Conservation (phyloP, 2,329 filamentous ascomycete genomes). For the Amauroascus verrucosus region DNA sequence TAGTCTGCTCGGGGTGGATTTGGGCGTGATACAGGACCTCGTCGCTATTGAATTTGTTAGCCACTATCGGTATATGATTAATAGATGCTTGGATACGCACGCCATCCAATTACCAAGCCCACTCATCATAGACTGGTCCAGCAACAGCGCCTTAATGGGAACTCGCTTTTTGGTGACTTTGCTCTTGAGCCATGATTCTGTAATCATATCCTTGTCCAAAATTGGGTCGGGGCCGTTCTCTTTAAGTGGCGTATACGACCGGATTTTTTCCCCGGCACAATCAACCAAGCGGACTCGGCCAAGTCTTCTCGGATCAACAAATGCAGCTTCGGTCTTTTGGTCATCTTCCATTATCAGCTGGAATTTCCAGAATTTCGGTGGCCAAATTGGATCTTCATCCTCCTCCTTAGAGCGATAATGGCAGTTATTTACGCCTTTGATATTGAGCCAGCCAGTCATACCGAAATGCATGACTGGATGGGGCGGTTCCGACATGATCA, state of each 20-base stretch:
- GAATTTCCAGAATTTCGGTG: slow-evolving; percentile 85
- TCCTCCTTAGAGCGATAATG: slow-evolving; percentile 62
- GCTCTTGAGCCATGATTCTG: slow-evolving; percentile 59
- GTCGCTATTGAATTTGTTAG: slow-evolving; percentile 43
- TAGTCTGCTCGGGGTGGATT: slow-evolving; percentile 88
- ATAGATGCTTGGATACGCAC: slow-evolving; percentile 27
- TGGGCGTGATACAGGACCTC: slow-evolving; percentile 84
- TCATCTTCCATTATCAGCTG: slow-evolving; percentile 55
- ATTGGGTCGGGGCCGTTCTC: slow-evolving; percentile 94
- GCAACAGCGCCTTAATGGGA: slow-evolving; percentile 75
- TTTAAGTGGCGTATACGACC: slow-evolving; percentile 65
- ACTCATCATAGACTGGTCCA: slow-evolving; percentile 80
- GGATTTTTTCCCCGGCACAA: slow-evolving; percentile 64
- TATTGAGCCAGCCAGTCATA: slow-evolving; percentile 73
- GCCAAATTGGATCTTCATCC: slow-evolving; percentile 58
- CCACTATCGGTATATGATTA: neutral
- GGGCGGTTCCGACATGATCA: slow-evolving; percentile 66
- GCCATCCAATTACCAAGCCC: slow-evolving; percentile 97
- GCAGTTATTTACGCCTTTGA: slow-evolving; percentile 64
- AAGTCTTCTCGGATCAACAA: slow-evolving; percentile 72
- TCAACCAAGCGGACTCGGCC: slow-evolving; percentile 72
- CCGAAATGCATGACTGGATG: slow-evolving; percentile 87
- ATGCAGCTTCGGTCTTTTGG: slow-evolving; percentile 59
- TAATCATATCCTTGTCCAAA: slow-evolving; percentile 66
- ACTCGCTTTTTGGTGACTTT: slow-evolving; percentile 68